Evolutionary conservation across 768 basidiomycete species (phyloP).

Genomic region (Lactarius indigo): DNA sequence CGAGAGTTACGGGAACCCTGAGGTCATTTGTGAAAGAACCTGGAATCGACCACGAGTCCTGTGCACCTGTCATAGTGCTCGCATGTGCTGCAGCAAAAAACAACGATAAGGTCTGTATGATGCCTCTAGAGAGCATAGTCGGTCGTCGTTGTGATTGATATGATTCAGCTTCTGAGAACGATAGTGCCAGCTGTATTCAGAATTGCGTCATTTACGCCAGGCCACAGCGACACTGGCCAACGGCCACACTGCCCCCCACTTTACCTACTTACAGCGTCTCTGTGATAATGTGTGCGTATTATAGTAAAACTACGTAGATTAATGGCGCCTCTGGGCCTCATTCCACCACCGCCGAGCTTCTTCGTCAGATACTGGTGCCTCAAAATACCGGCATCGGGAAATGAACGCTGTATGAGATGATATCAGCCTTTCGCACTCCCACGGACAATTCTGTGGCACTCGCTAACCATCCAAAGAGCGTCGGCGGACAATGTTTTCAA

Average conservation of each 20-base stretch:
- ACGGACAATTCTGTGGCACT: neutral
- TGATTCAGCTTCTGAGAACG: neutral
- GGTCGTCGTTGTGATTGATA: neutral
- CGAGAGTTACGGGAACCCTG: conserved; percentile 51
- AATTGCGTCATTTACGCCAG: conserved; percentile 15
- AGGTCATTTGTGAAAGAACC: conserved; percentile 20
- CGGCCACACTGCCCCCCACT: neutral
- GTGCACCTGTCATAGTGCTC: neutral
- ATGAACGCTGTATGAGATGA: conserved; percentile 55
- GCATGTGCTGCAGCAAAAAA: neutral
- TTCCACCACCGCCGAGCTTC: conserved; percentile 61
- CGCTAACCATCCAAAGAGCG: conserved; percentile 66
- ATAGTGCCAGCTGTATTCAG: neutral
- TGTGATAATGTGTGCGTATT: neutral
- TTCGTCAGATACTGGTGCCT: conserved; percentile 55
- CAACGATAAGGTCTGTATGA: neutral
- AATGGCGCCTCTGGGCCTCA: conserved; percentile 29
- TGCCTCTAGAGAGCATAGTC: neutral
- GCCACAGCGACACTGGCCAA: neutral
- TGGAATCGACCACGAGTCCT: conserved; percentile 12
- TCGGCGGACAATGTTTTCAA: conserved; percentile 68
- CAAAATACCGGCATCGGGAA: conserved; percentile 76
- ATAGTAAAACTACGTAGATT: conserved; percentile 4
- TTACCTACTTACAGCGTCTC: neutral
- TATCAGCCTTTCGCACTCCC: neutral